A percentile compares a stretch with the other conserved stretches of the same genome.
These are phyloP conservation scores for Aureobasidium sp. DNA, from an alignment of 2,329 filamentous ascomycete genomes.

Conservation along the genomic window DNA sequence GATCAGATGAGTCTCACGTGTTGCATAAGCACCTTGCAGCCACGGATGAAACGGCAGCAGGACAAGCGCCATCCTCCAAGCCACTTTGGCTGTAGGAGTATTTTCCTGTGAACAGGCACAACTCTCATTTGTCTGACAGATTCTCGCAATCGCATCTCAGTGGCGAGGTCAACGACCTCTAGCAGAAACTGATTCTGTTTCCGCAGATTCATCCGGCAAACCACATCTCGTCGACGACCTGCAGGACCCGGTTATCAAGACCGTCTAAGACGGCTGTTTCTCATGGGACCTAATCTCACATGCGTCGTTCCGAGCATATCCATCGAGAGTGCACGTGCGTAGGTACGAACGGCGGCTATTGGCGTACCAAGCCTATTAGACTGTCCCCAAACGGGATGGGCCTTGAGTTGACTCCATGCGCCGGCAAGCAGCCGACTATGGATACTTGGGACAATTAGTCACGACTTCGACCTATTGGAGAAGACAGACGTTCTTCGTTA, in stretches of 20 bases:
- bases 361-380: not conserved
- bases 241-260: not conserved
- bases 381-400: not conserved
- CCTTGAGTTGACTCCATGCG: not conserved
- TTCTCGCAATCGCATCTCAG: not conserved
- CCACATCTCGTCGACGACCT: not conserved
- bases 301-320: slow-evolving; percentile 4
- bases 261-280: not conserved
- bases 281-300: not conserved
- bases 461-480: not conserved
- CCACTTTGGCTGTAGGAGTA: not conserved
- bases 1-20: not conserved
- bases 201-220: no score
- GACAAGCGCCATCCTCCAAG: not conserved
- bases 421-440: not conserved
- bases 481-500: not conserved
- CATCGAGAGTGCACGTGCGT: not conserved
- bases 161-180: not conserved
- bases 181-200: no score
- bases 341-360: slow-evolving; percentile 2
- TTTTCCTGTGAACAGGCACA: no score
- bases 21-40: not conserved
- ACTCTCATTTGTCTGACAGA: not conserved
- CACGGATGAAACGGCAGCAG: not conserved
- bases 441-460: not conserved